These are phyloP conservation scores for Chrysanthemum lavandulifolium DNA, from an alignment of 129 eudicot species.

Conservation along the genomic window DNA sequence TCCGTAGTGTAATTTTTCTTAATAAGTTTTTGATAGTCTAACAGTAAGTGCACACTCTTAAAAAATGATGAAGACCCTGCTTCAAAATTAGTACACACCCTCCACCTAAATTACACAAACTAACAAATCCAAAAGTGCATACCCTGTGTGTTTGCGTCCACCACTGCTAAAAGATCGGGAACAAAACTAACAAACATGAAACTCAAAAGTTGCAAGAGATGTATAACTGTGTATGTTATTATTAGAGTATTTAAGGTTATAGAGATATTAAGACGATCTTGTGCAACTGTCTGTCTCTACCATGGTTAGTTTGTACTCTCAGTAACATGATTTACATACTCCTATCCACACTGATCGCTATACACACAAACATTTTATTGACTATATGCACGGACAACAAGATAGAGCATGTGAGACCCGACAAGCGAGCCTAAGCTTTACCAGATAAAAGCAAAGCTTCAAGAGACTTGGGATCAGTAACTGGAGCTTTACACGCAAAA, in stretches of 20 bases:
- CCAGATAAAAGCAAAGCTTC: constrained; percentile 45
- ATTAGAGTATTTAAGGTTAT: constrained; percentile 17
- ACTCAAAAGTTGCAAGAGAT: neutral
- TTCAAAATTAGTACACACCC: no score
- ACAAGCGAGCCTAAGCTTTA: constrained; percentile 22
- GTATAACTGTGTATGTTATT: neutral
- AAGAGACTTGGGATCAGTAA: constrained; percentile 50
- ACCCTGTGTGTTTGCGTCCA: no score
- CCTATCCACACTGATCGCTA: neutral
- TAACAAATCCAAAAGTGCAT: no score
- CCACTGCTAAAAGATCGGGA: no score
- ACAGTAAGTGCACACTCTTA: no score
- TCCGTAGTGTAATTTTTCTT: no score
- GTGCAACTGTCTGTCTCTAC: constrained; percentile 9
- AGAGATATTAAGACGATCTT: neutral
- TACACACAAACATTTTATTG: constrained; percentile 11
- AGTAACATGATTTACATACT: neutral
- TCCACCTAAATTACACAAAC: no score
- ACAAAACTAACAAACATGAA: no score
- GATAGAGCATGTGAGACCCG: neutral
- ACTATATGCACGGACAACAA: neutral
- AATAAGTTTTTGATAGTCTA: no score
- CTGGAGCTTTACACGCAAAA: constrained; percentile 79
- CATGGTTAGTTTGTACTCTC: neutral
- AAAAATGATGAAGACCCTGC: no score